Evolutionary conservation across 164 flowering plant genomes (phyloP).

Genomic region (Chimonanthus praecox): DNA sequence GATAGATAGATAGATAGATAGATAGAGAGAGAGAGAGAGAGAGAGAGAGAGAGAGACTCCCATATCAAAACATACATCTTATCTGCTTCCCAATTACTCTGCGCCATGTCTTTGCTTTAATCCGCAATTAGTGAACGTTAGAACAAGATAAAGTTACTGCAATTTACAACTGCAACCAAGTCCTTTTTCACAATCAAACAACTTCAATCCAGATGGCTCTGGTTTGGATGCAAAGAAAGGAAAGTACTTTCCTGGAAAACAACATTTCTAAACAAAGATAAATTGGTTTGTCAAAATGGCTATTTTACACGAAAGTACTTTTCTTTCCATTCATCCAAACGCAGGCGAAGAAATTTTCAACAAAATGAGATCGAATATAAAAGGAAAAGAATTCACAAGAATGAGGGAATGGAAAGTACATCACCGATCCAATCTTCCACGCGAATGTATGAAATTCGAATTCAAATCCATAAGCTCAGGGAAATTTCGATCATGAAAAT

Average conservation of each 20-base stretch:
- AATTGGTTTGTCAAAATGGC: too few relatives aligned
- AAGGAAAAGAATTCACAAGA: neutral
- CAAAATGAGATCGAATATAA: neutral
- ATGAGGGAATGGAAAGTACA: slow-evolving; percentile 18
- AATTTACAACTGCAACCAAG: slow-evolving; percentile 16
- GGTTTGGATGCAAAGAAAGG: too few relatives aligned
- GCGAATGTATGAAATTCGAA: slow-evolving; percentile 5
- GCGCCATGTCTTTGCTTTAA: slow-evolving; percentile 37
- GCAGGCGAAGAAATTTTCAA: neutral
- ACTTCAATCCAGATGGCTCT: neutral
- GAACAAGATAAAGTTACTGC: slow-evolving; percentile 5
- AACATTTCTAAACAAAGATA: too few relatives aligned
- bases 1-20: too few relatives aligned
- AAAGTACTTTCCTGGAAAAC: too few relatives aligned
- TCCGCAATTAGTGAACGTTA: slow-evolving; percentile 8
- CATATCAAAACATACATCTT: slow-evolving; percentile 38
- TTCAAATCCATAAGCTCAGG: neutral
- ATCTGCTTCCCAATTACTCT: slow-evolving; percentile 72
- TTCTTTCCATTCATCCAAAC: neutral
- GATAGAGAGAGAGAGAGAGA: too few relatives aligned
- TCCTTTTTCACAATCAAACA: neutral
- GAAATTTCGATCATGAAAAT: neutral
- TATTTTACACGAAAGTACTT: too few relatives aligned
- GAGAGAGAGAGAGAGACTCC: neutral
- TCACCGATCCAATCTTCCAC: slow-evolving; percentile 18